Evolutionary conservation across 768 basidiomycete genomes (phyloP), one percentile per base, ranked within the genome.

Genomic region (Boletus eberwhitei): DNA sequence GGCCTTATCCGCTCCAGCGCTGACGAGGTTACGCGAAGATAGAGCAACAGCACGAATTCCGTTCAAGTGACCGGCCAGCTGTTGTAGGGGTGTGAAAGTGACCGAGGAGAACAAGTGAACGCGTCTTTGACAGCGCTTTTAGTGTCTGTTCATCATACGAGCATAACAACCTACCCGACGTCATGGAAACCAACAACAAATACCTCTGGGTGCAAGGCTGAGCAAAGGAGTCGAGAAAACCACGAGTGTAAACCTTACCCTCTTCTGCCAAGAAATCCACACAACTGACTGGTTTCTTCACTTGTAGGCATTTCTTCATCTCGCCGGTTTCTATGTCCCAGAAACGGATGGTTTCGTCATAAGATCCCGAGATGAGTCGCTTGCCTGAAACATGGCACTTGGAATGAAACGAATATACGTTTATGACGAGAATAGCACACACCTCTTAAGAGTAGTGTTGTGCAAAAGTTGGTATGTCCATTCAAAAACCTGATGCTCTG

Each of bases 141-240:
- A 59, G 59, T 36, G 31, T 13, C 31, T 47, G 38, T 16, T 50
- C 38, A 26, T 48, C 40, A 43, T n/a, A 47, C 9, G 13, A 45
- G n/a, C 8, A 40, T n/a, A 44, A 22, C 14, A 36, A 67, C 85
- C 16, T 66, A 89, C 87, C 92, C 93, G 53, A 94, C 87, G 63
- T 95, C 93, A 57, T 94, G 91, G 72, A 93, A 94, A 0, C 93
- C 93, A 34, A 92, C 90, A 14, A 92, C 93, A 53, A 95, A 90
- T 4, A 94, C 89, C 80, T 91, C 87, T 90, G 55, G 16, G 34
- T 11, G 38, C 24, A 40, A 47, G 3, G 31, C 38, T 71, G 16
- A 61, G 49, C n/a, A 9, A 34, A 16, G 3, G 17, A 54, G 43
- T 24, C 17, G 2, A 46, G 24, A 38, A 21, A 21, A 19, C 3